Evolutionary conservation across 2,329 filamentous ascomycete genomes (phyloP).

Genomic region (Aspergillus tamarii): DNA sequence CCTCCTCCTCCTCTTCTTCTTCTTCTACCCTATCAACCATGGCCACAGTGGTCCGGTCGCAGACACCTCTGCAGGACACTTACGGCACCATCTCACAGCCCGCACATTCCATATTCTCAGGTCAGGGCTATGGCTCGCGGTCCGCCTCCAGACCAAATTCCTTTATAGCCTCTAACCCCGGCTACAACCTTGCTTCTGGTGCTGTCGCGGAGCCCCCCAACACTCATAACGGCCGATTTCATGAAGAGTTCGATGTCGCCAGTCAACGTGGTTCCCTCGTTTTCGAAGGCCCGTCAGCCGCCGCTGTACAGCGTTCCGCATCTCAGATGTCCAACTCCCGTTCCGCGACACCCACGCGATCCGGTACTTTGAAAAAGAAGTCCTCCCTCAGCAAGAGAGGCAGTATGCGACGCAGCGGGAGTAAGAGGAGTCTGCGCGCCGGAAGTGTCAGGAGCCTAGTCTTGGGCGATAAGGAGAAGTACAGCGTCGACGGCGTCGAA

Average conservation of each 20-base stretch:
- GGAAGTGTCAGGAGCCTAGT: conserved; percentile 83
- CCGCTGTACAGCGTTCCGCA: conserved; percentile 40
- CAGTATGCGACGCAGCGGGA: conserved; percentile 78
- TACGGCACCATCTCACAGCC: conserved; percentile 36
- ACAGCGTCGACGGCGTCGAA: conserved; percentile 55
- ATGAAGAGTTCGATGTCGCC: conserved; percentile 42
- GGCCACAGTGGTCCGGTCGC: conserved; percentile 42
- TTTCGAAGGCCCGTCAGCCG: conserved; percentile 31
- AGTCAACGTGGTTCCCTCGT: conserved; percentile 40
- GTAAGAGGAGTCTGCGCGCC: conserved; percentile 78
- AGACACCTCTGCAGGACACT: conserved; percentile 44
- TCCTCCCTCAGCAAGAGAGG: conserved; percentile 71
- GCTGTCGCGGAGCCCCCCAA: conserved; percentile 35
- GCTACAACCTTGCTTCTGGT: conserved; percentile 41
- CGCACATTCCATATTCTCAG: conserved; percentile 33
- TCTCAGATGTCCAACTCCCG: conserved; percentile 48
- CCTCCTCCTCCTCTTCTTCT: not conserved
- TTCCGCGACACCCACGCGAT: conserved; percentile 49
- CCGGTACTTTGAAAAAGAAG: conserved; percentile 88
- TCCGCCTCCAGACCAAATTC: conserved; percentile 46
- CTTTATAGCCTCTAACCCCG: conserved; percentile 39
- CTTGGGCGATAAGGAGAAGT: conserved; percentile 65
- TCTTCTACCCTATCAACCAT: conserved; percentile 31
- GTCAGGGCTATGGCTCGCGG: conserved; percentile 36
- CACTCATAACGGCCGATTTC: conserved; percentile 41